Percentiles rank a stretch among this genome's conserved stretches.
Conservation (phyloP, 1,284 basidiomycete species). For the Puccinia polysora region DNA sequence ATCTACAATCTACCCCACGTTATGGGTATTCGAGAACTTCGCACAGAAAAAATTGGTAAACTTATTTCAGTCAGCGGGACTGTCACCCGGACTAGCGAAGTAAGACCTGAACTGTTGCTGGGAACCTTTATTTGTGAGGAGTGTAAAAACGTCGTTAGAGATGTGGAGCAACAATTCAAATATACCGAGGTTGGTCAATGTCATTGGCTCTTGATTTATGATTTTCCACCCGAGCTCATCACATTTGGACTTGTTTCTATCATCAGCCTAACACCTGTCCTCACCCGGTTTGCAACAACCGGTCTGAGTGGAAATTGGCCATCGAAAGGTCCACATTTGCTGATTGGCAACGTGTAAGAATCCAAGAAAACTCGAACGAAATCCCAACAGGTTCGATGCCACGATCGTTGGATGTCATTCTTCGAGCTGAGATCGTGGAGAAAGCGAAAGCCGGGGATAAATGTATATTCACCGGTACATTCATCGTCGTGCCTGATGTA, state of each 20-base stretch:
- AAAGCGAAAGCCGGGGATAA: slow-evolving; percentile 98
- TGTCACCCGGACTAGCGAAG: slow-evolving; percentile 95
- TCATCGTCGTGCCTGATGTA: slow-evolving; percentile 97
- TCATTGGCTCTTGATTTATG: too few relatives aligned
- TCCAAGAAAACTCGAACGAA: slow-evolving; percentile 97
- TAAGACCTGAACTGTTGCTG: slow-evolving; percentile 86
- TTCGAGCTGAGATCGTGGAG: slow-evolving; percentile 91
- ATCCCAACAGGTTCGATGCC: slow-evolving; percentile 99
- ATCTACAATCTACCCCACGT: slow-evolving; percentile 95
- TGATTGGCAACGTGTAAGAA: slow-evolving; percentile 99
- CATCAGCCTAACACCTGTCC: slow-evolving; percentile 81
- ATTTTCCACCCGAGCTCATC: too few relatives aligned
- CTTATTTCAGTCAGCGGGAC: slow-evolving; percentile 91
- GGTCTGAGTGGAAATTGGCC: slow-evolving; percentile 83
- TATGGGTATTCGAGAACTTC: slow-evolving; percentile 87
- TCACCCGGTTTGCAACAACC: slow-evolving; percentile 87
- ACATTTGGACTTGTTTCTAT: neutral
- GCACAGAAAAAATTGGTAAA: slow-evolving; percentile 86
- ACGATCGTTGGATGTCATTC: slow-evolving; percentile 85
- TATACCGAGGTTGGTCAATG: slow-evolving; percentile 80
- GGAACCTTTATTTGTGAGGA: slow-evolving; percentile 90
- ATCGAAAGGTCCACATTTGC: slow-evolving; percentile 95
- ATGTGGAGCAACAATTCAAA: slow-evolving; percentile 99
- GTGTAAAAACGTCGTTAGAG: slow-evolving; percentile 79
- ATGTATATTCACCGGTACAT: slow-evolving; percentile 94